phyloP scores from a whole-genome alignment of 2,329 filamentous ascomycete species.

The Nigrospora sphaerica region DNA sequence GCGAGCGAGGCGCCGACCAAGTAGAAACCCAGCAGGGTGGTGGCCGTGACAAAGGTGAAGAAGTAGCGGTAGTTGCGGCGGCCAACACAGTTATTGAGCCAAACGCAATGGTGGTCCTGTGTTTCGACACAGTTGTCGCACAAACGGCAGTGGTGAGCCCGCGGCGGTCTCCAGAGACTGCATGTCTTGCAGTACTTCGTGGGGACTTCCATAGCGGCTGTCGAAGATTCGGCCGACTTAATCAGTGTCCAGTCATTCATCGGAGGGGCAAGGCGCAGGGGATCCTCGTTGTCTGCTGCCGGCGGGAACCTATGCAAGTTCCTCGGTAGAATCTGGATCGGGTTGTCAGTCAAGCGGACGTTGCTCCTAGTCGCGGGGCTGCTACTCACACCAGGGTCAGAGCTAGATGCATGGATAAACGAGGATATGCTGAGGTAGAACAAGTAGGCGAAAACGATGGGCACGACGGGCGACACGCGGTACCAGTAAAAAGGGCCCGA shows the following conservation, averaged over 20 bases:
- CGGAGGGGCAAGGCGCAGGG: conserved; percentile 71
- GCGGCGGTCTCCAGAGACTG: conserved; percentile 92
- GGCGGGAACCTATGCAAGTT: conserved; percentile 88
- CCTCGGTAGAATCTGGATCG: conserved; percentile 76
- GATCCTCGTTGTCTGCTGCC: conserved; percentile 67
- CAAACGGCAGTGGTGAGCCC: conserved; percentile 90
- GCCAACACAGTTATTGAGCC: conserved; percentile 97
- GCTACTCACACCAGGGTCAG: conserved; percentile 80
- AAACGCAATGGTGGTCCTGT: conserved; percentile 96
- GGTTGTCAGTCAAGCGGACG: conserved; percentile 1
- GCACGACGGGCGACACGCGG: conserved; percentile 80
- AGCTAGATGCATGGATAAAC: conserved; percentile 84
- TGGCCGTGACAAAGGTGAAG: conserved; percentile 79
- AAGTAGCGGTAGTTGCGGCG: conserved; percentile 98
- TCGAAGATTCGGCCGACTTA: conserved; percentile 65
- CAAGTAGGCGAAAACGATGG: conserved; percentile 85
- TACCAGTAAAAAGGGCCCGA: conserved; percentile 83
- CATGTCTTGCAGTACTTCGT: conserved; percentile 98
- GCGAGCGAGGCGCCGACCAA: conserved; percentile 71
- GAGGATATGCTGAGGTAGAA: conserved; percentile 87
- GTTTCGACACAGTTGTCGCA: conserved; percentile 98
- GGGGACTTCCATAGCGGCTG: conserved; percentile 92
- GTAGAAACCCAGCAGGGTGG: conserved; percentile 69
- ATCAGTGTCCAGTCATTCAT: conserved; percentile 94
- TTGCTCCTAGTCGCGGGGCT: conserved; percentile 3